Percentiles rank a stretch among this genome's conserved stretches.
These are phyloP conservation scores for Aspergillus versicolor DNA, from an alignment of 2,329 filamentous ascomycete species.

Conservation along the genomic window DNA sequence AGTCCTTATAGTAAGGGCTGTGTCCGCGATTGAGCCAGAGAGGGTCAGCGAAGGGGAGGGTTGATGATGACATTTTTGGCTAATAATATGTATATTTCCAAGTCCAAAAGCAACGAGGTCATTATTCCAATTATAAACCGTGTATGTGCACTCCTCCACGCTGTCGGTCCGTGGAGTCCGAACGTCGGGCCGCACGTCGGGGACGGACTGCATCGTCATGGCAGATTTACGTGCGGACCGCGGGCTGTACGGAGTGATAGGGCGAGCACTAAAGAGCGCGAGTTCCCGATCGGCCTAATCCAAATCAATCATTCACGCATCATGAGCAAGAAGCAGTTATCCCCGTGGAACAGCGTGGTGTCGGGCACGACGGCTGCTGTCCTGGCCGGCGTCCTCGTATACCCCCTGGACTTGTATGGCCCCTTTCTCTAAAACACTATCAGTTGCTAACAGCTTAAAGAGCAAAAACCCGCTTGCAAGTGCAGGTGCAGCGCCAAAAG, in stretches of 20 bases:
- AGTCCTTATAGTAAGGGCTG: constrained; percentile 25
- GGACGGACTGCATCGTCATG: too few relatives aligned
- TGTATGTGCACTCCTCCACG: not conserved
- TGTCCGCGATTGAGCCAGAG: constrained; percentile 23
- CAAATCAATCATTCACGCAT: not conserved
- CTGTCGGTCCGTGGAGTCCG: not conserved
- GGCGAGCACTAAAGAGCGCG: not conserved
- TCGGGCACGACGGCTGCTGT: not conserved
- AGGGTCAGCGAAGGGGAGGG: constrained; percentile 25
- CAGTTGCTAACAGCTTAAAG: not conserved
- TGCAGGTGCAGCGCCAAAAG: not conserved
- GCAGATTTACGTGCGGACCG: not conserved
- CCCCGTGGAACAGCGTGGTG: not conserved
- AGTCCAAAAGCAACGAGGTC: not conserved
- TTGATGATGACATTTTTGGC: not conserved
- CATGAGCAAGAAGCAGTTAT: not conserved
- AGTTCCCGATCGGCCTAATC: not conserved
- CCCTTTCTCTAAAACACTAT: not conserved
- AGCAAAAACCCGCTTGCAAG: not conserved
- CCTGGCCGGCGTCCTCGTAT: not conserved
- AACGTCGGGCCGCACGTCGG: not conserved
- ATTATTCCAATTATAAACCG: not conserved
- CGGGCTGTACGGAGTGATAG: not conserved
- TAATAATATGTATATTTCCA: not conserved
- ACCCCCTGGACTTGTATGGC: not conserved